Evolutionary conservation across 2,329 filamentous ascomycete species (phyloP).

Genomic region (Neonectria punicea): DNA sequence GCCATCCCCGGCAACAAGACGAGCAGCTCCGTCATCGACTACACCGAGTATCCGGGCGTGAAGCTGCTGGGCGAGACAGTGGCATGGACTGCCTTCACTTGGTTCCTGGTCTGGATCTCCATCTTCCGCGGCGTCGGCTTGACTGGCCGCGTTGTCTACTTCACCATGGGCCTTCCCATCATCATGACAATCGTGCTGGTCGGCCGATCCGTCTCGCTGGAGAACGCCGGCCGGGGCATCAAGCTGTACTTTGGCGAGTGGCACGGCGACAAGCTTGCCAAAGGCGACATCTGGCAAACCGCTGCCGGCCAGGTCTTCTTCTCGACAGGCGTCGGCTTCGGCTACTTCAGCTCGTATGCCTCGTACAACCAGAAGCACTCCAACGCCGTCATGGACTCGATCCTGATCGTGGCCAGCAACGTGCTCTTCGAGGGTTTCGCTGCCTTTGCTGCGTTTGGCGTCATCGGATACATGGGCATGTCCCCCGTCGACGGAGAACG

Average conservation of each 20-base stretch:
- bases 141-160: constrained; percentile 69
- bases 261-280: constrained; percentile 61
- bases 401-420: constrained; percentile 65
- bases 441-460: constrained; percentile 62
- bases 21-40: constrained; percentile 52
- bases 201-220: constrained; percentile 62
- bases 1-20: constrained; percentile 53
- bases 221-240: constrained; percentile 63
- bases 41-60: constrained; percentile 58
- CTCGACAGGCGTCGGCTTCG: constrained; percentile 67
- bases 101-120: constrained; percentile 69
- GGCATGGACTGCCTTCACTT: constrained; percentile 67
- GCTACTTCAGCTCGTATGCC: constrained; percentile 68
- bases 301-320: constrained; percentile 70
- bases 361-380: constrained; percentile 68
- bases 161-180: constrained; percentile 70
- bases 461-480: constrained; percentile 59
- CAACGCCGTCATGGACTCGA: constrained; percentile 68
- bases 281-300: constrained; percentile 67
- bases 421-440: constrained; percentile 66
- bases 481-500: constrained; percentile 50
- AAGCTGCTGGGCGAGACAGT: constrained; percentile 65
- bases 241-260: constrained; percentile 58
- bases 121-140: constrained; percentile 68
- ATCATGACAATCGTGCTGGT: constrained; percentile 66